Evolutionary conservation across 106 monocot genomes (phyloP), one percentile per base, ranked within the genome.

Genomic region (Gastrodia elata): DNA sequence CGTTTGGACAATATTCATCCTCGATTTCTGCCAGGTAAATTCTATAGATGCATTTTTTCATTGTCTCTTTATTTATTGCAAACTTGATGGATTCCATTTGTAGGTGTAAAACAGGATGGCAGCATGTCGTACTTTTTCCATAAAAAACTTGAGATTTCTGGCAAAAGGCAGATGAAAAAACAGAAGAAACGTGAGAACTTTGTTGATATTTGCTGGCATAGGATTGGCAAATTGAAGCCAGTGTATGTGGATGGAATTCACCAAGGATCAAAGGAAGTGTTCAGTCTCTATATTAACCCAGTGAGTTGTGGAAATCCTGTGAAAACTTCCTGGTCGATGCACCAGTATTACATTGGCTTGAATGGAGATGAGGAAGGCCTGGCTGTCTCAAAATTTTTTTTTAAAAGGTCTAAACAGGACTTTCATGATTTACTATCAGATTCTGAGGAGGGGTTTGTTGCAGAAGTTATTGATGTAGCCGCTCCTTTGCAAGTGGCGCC

Each of bases 31-130:
- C 90, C 83, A 22, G 88, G 92, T 90, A 86, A 73, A 25, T 74
- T 18, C 48, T 11, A 33, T 26, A 26, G 35, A 44, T 68, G 7
- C 15, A 30, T 28, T 8, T 34, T 24, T 68, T 32, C n/a, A 16
- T 10, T 71, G 2, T 71, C 15, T 46, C 7, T 25, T 55, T 33
- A 52, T 25, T 41, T 26, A 26, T 68, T 67, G 37, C 36, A 34
- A 34, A 37, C 14, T 67, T 46, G n/a, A 81, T 42, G 38, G 16
- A 56, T 64, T 5, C 11, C 15, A 42, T 33, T 46, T 68, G 35
- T 75, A 97, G 97, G 97, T 59, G 69, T 91, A 65, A 97, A 88
- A 79, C 74, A 87, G 70, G 90, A 97, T 83, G 97, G 97, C 72
- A 84, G 83, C 73, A 46, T 75, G 32, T 92, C 90, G 33, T 93